Base-by-base conservation (phyloP, 805 yeast genomes). In the Priceomyces melissophilus region DNA sequence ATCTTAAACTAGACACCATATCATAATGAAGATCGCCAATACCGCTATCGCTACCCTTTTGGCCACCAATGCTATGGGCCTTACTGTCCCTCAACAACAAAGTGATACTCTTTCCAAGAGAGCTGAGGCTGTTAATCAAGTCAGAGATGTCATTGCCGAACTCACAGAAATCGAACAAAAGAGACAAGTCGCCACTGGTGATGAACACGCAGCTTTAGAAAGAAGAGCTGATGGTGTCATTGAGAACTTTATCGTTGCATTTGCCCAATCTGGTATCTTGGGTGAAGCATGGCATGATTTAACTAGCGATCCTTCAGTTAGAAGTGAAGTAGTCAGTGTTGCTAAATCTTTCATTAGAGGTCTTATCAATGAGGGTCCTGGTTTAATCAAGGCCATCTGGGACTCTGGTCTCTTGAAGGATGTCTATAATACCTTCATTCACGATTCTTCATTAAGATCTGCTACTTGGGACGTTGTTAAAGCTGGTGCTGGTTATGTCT, bases 301-400 rank as follows among this genome's bases (percentile, higher is more conserved):
- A 42, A 63, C 73, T 41, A 50, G 55, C 37, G 61, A 65, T 50
- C 33, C 54, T 12, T 56, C 52, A n/a, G 50, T 69, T 43, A 52
- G 44, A 38, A 30, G 56, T 25, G 51, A 61, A 33, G 38, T 69
- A 27, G 40, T 40, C 26, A 40, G 53, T 23, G 55, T 68, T 37
- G 50, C 58, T 44, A 57, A 66, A 54, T 35, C 58, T 31, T 60
- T 70, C 30, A 30, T 68, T 39, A 46, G 54, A 43, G 59, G 61
- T 33, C 65, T 68, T 34, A 37, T 67, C 44, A 61, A 61, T 31
- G 59, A 67, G 39, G 75, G 68, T 38, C 71, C 73, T 37, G 57
- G 68, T 31, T 67, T 69, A 53, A 49, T 69, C 44, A 52, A 56
- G 39, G 73, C 73, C 38, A 46, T 69, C 45, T 68, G 60, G 64